Evolutionary conservation across 106 monocot genomes (phyloP), one percentile per base, ranked within the genome.

Genomic region (Dioscorea dumetorum): DNA sequence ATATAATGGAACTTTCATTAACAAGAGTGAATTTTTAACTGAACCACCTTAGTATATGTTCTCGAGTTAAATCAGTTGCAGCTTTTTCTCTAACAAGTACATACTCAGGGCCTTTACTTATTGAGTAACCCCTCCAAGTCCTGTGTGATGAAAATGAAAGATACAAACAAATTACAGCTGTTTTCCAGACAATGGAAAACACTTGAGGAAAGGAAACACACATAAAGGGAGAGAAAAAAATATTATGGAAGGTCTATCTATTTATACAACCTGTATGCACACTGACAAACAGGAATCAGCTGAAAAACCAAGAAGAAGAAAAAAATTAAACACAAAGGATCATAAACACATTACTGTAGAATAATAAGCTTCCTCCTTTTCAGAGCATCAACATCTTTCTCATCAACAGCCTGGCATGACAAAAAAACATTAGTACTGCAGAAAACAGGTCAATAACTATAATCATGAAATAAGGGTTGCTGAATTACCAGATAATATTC

Each of bases 351-450:
- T 84, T 86, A 93, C 93, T 84, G 78, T 48, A 79, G 80, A 22
- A 48, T 62, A 48, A 90, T 76, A 48, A 93, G 93, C 74, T 94
- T 90, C 67, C 93, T 90, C 76, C 66, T 90, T 58, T 84, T 87
- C 57, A 94, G 60, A 59, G 79, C 82, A 31, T 74, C 63, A 70
- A 84, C 72, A 65, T 84, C 82, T 48, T 80, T 77, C 48, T 76
- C 74, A 54, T 72, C 75, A 66, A 83, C 60, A 59, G 23, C 78
- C 90, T 94, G 72, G 31, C 70, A 67, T 33, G 60, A 69, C 12
- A 54, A 15, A 19, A 19, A 61, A 14, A 56, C 33, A 61, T 60
- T 20, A 61, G 41, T 6, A 6, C 41, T 41, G 41, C 41, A 41
- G 41, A 41, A 41, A 41, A 41, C 10, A 10, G 41, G 41, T 41